Percentiles rank a stretch among this genome's conserved stretches.
phyloP scores from a whole-genome alignment of 192 early-diverging fungal species.

The Coemansia sp. region DNA sequence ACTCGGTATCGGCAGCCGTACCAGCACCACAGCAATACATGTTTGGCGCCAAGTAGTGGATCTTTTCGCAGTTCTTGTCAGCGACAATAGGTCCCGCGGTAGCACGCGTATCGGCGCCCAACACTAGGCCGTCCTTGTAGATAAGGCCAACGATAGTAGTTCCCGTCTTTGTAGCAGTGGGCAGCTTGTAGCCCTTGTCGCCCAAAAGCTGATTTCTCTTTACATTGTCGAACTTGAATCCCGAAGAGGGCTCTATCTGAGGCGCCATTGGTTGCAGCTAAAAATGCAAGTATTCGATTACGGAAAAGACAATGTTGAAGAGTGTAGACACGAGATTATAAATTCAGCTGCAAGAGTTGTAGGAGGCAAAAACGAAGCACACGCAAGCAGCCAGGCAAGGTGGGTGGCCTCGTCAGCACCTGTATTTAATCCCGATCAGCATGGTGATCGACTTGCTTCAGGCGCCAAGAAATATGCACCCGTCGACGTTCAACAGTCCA shows the following conservation, averaged over 20 bases:
- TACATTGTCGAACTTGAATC: conserved; percentile 57
- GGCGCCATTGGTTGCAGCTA: conserved; percentile 28
- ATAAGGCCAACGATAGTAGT: conserved; percentile 96
- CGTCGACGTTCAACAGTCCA: background rate
- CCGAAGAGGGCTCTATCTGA: conserved; percentile 29
- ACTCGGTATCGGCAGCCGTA: conserved; percentile 99
- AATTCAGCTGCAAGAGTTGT: background rate
- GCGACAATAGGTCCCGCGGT: conserved; percentile 94
- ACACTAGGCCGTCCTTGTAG: conserved; percentile 93
- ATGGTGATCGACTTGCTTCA: background rate
- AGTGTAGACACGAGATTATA: conserved; percentile 1
- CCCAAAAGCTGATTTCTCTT: conserved; percentile 76
- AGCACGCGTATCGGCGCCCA: conserved; percentile 97
- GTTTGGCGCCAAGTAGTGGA: conserved; percentile 97
- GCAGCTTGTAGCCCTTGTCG: conserved; percentile 75
- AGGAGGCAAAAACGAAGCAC: background rate
- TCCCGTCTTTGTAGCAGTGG: conserved; percentile 91
- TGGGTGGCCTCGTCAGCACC: conserved; percentile 22
- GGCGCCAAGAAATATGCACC: background rate
- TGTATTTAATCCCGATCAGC: conserved; percentile 14
- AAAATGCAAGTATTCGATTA: background rate
- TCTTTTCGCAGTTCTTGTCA: conserved; percentile 99
- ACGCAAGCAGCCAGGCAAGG: conserved; percentile 9
- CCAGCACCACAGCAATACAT: conserved; percentile 99
- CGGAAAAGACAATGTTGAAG: background rate